phyloP scores from a whole-genome alignment of 257 asterid species.

The Solanum etuberosum region DNA sequence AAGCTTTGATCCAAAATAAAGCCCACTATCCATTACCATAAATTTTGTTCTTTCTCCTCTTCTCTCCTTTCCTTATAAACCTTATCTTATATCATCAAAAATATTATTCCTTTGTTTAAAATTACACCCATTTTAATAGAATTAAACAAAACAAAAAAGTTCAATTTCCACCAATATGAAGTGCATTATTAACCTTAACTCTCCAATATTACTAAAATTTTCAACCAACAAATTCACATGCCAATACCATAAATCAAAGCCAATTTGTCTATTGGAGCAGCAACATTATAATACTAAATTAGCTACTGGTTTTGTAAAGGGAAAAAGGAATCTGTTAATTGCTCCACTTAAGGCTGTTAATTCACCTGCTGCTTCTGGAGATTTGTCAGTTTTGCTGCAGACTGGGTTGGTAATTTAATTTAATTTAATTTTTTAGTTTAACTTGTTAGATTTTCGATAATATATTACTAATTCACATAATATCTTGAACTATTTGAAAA shows the following conservation, averaged over 20 bases:
- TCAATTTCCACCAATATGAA: not conserved
- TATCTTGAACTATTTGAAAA: not conserved
- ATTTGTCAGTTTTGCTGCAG: constrained; percentile 32
- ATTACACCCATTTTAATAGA: not conserved
- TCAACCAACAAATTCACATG: not conserved
- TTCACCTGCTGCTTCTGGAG: constrained; percentile 15
- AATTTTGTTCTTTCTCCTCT: not conserved
- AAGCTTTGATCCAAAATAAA: not conserved
- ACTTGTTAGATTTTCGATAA: not conserved
- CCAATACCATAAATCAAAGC: not conserved
- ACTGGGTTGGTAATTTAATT: constrained; percentile 21
- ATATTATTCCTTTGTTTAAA: not conserved
- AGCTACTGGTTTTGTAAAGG: not conserved
- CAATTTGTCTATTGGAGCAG: not conserved
- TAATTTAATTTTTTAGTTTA: not conserved
- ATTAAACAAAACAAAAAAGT: not conserved
- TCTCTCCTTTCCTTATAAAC: not conserved
- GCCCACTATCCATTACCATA: not conserved
- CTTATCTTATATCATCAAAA: not conserved
- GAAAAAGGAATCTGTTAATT: not conserved
- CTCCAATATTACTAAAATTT: not conserved
- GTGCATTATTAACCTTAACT: not conserved
- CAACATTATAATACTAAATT: not conserved
- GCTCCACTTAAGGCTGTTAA: not conserved
- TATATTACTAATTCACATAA: not conserved